Conservation (phyloP, 2,329 filamentous ascomycete species). For the Nemania abortiva region DNA sequence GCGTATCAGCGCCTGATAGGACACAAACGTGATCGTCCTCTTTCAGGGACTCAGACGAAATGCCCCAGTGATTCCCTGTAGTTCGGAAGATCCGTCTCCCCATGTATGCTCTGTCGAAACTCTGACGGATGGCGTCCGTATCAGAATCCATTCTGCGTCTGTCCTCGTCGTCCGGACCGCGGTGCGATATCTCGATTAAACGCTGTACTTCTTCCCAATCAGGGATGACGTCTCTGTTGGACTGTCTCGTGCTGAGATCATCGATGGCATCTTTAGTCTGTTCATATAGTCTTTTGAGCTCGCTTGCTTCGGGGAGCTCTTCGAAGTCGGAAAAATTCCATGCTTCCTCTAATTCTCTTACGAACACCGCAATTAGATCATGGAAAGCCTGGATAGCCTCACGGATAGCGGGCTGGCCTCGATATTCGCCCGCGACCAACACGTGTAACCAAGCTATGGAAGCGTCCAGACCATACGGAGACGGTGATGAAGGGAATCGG, state of each 20-base stretch:
- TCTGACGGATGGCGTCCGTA: conserved; percentile 9
- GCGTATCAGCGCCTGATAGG: conserved; percentile 7
- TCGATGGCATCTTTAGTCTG: neutral
- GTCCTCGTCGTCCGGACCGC: neutral
- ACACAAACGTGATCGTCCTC: conserved; percentile 1
- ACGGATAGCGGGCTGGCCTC: neutral
- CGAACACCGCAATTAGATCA: neutral
- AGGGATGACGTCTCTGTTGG: neutral
- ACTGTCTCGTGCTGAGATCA: neutral
- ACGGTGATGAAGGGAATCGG: neutral
- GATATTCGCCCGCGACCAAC: conserved; percentile 1
- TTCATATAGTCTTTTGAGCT: neutral
- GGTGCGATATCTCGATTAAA: neutral
- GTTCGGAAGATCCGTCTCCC: conserved; percentile 16
- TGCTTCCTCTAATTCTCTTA: conserved; percentile 3
- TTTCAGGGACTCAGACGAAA: conserved; percentile 2
- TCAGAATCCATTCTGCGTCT: neutral
- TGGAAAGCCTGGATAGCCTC: conserved; percentile 2
- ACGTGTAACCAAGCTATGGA: conserved; percentile 12
- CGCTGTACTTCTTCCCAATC: neutral
- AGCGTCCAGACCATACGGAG: conserved; percentile 6
- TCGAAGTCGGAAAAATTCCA: neutral
- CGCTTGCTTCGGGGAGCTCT: neutral
- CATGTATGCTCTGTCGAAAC: conserved; percentile 14
- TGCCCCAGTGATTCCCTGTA: conserved; percentile 8